Conservation (phyloP, 78 protist genomes). For the Dictyostelium capitatum region DNA sequence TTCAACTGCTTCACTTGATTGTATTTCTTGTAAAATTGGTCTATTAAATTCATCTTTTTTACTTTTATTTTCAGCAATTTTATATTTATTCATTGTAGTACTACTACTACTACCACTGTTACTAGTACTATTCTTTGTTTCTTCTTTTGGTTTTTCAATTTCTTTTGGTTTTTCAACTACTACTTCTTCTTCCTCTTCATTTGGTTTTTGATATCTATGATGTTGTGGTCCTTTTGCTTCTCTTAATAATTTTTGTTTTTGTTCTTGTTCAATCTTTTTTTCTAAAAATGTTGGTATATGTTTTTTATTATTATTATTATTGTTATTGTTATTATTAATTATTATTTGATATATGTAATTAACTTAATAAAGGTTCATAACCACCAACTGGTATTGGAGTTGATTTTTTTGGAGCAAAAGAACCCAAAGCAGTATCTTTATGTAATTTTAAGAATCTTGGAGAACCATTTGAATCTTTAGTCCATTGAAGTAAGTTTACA, state of each 20-base stretch:
- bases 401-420: slow-evolving; percentile 74
- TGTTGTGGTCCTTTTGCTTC: slow-evolving; percentile 12
- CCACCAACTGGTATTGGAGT: slow-evolving; percentile 74
- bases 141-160: no score
- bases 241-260: slow-evolving; percentile 21
- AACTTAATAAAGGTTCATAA: slow-evolving; percentile 53
- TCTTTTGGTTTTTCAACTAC: background rate
- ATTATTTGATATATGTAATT: background rate
- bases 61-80: background rate
- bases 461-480: slow-evolving; percentile 53
- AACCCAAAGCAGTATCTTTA: slow-evolving; percentile 73
- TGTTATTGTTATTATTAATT: slow-evolving; percentile 1
- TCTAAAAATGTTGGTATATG: slow-evolving; percentile 37
- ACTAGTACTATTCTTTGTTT: no score
- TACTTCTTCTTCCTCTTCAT: background rate
- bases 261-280: slow-evolving; percentile 20
- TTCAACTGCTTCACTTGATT: background rate
- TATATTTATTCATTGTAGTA: slow-evolving; percentile 19
- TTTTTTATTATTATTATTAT: background rate
- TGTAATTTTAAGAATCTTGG: slow-evolving; percentile 79
- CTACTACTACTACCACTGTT: no score
- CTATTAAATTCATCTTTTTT: slow-evolving; percentile 39
- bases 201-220: slow-evolving; percentile 22
- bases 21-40: slow-evolving; percentile 23
- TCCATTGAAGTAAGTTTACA: slow-evolving; percentile 70